Evolutionary conservation across 2,329 filamentous ascomycete genomes (phyloP).

Genomic region (Phialophora verrucosa): DNA sequence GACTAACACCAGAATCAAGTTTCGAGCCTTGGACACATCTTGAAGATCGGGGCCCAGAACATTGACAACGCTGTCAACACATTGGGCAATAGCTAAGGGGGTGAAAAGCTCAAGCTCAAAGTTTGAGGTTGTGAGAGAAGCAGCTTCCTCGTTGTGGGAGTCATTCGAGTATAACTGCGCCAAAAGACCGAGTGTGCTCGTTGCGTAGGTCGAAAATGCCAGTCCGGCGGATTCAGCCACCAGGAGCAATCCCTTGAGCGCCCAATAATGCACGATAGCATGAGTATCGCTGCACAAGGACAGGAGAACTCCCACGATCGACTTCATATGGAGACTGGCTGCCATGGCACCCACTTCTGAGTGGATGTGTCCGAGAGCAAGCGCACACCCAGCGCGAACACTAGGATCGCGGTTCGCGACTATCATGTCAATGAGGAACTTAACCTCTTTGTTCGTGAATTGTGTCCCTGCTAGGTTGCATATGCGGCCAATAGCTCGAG

Average conservation of each 20-base stretch:
- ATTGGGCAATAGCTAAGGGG: constrained; percentile 80
- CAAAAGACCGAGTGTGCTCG: constrained; percentile 89
- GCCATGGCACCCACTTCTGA: constrained; percentile 97
- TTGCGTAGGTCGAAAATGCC: constrained; percentile 88
- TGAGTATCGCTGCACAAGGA: constrained; percentile 95
- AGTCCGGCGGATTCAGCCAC: constrained; percentile 92
- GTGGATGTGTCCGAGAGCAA: constrained; percentile 91
- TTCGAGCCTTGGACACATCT: constrained; percentile 87
- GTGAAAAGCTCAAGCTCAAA: constrained; percentile 85
- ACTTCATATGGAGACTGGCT: constrained; percentile 93
- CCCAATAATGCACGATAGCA: constrained; percentile 95
- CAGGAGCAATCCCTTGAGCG: constrained; percentile 81
- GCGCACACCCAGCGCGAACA: constrained; percentile 90
- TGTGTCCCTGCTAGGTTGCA: constrained; percentile 84
- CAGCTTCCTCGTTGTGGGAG: constrained; percentile 84
- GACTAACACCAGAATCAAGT: constrained; percentile 86
- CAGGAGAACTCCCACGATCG: constrained; percentile 97
- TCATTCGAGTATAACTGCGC: constrained; percentile 92
- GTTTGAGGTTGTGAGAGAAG: constrained; percentile 82
- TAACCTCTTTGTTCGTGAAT: constrained; percentile 89
- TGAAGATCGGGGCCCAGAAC: constrained; percentile 94
- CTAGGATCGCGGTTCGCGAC: constrained; percentile 92
- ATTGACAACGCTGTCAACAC: constrained; percentile 94
- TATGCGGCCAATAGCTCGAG: constrained; percentile 81
- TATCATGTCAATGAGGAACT: constrained; percentile 89